These are phyloP conservation scores for Lipomyces chichibuensis DNA, from an alignment of 805 yeast species.

Conservation along the genomic window DNA sequence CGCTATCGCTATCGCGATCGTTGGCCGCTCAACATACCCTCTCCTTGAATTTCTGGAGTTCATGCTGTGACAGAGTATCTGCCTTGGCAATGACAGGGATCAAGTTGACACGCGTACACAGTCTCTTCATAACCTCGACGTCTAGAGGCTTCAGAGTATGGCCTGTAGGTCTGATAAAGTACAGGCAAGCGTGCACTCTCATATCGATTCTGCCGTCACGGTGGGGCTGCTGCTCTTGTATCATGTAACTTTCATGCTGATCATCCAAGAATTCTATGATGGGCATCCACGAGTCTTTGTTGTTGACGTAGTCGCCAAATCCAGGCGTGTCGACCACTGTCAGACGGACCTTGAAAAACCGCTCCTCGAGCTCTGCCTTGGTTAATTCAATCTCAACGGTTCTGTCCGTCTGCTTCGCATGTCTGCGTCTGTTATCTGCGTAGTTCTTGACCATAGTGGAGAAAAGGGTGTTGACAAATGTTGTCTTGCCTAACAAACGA, in stretches of 20 bases:
- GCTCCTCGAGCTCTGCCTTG: slow-evolving; percentile 60
- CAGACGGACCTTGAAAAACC: slow-evolving; percentile 60
- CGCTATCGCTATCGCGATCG: background rate
- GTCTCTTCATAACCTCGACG: slow-evolving; percentile 69
- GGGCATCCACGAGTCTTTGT: slow-evolving; percentile 67
- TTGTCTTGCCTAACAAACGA: slow-evolving; percentile 59
- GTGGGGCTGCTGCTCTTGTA: slow-evolving; percentile 77
- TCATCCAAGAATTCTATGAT: slow-evolving; percentile 76
- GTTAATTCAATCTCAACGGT: slow-evolving; percentile 48
- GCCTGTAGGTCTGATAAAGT: slow-evolving; percentile 74
- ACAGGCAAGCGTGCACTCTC: slow-evolving; percentile 83
- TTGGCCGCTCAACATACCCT: slow-evolving; percentile 36
- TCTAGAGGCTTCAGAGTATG: slow-evolving; percentile 67
- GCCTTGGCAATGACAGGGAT: slow-evolving; percentile 83
- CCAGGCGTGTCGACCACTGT: slow-evolving; percentile 76
- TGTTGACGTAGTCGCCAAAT: slow-evolving; percentile 72
- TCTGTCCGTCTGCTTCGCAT: slow-evolving; percentile 47
- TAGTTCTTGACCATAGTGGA: slow-evolving; percentile 53
- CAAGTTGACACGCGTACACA: slow-evolving; percentile 72
- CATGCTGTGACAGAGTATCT: slow-evolving; percentile 67
- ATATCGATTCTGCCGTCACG: slow-evolving; percentile 58
- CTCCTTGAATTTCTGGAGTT: slow-evolving; percentile 57
- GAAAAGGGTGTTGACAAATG: slow-evolving; percentile 80
- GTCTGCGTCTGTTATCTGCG: slow-evolving; percentile 48
- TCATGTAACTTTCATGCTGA: slow-evolving; percentile 67